Base-by-base conservation (phyloP, 2,329 filamentous ascomycete species). In the Aspergillus sp. region DNA sequence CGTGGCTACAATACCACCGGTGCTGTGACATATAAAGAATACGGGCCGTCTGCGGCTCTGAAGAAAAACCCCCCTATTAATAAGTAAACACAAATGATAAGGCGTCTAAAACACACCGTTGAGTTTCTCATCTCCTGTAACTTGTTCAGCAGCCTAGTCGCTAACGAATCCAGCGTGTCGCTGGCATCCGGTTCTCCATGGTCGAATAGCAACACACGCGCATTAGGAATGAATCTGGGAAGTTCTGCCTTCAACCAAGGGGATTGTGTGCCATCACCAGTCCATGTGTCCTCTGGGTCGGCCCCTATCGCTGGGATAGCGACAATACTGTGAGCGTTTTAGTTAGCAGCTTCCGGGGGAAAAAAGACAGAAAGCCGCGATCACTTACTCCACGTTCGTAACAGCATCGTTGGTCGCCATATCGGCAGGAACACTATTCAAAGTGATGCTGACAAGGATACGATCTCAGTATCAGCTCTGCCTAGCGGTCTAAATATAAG, bases 1-100 rank as follows among this genome's bases (percentile, higher is more conserved):
- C 73, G 87, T 87, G 6, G 81, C 81, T 1, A 87, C 82, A 24
- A 87, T 66, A 0, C 85, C 85, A 1, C 85, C 85, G 6, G 87
- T 77, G 47, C 84, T 86, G 57, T 88, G 85, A 11, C 79, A 84
- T 12, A 87, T 76, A 65, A 87, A 86, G 59, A 87, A 78, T 2
- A 87, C 63, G 0, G 85, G 85, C 5, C 85, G 78, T 40, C 64
- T 64, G 14, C 53, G 52, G 31, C 57, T 62, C 66, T 70, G 27
- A 17, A 17, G 15, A 24, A 11, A 21, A 23, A 17, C 17, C 24
- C 52, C 27, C 27, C 11, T 45, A 8, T 55, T 31, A 3, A n/a
- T 40, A 17, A 31, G 33, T 24, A n/a, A 5, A 27, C 15, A 47
- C n/a, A 15, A n/a, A 17, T 5, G 12, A 47, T 2, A n/a, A 12